A percentile compares a stretch with the other conserved stretches of the same genome.
Evolutionary conservation across 768 basidiomycete species (phyloP).

Genomic region (Collybia sordida): DNA sequence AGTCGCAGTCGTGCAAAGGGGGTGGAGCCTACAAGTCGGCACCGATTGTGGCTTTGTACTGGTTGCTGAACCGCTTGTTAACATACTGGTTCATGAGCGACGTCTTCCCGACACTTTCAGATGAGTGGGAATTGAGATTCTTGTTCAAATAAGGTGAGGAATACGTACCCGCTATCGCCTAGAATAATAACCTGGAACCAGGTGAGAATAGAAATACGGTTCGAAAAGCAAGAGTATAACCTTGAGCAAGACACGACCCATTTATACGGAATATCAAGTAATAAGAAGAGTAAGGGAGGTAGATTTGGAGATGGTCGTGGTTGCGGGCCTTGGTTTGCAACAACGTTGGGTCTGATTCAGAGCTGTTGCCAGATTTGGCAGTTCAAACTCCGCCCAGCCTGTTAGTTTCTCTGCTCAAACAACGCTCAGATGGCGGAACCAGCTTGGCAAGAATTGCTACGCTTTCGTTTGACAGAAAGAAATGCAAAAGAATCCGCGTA

Average conservation of each 20-base stretch:
- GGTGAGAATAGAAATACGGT: not conserved
- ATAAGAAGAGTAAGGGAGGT: constrained; percentile 16
- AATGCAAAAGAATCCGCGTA: constrained; percentile 82
- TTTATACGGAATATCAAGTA: constrained; percentile 29
- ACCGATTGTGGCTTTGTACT: constrained; percentile 99
- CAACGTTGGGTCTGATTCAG: constrained; percentile 14
- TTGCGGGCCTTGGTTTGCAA: constrained; percentile 18
- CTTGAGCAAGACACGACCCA: constrained; percentile 90
- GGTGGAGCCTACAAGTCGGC: constrained; percentile 81
- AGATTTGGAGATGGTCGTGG: constrained; percentile 9
- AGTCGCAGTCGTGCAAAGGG: constrained; percentile 9
- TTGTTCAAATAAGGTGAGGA: constrained; percentile 5
- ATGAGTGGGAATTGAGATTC: constrained; percentile 9
- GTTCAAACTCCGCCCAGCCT: constrained; percentile 41
- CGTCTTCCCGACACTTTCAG: constrained; percentile 90
- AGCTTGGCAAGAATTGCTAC: constrained; percentile 80
- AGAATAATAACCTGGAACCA: constrained; percentile 89
- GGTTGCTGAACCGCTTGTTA: constrained; percentile 98
- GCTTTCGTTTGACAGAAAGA: constrained; percentile 77
- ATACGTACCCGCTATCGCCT: constrained; percentile 91
- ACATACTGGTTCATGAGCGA: constrained; percentile 99
- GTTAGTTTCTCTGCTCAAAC: constrained; percentile 10
- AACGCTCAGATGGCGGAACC: constrained; percentile 68
- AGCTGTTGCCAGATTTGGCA: constrained; percentile 22
- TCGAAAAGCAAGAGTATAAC: constrained; percentile 30